Evolutionary conservation across 495 filamentous ascomycete species (phyloP), one percentile per base, ranked within the genome.

Genomic region (Elasticomyces elasticus): DNA sequence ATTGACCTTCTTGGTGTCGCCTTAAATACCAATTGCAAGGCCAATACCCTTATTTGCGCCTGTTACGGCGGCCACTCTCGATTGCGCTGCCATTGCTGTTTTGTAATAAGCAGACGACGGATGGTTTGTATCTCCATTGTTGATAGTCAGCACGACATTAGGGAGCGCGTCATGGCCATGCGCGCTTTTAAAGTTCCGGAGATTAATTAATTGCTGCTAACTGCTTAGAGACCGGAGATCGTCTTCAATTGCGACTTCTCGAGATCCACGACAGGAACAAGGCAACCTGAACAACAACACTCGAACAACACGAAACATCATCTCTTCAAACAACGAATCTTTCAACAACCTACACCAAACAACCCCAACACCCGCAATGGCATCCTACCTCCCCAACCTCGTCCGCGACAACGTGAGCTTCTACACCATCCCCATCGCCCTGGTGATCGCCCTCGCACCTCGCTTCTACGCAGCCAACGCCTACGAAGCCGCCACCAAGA

Each of bases 341-440:
- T 3, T 23, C 42, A 13, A 45, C 42, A 23, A 10, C 19, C 2
- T 23, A 45, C 42, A 45, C 3, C 15, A 17, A 6, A 17, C 42
- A 11, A 45, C 42, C 42, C 42, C 22, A 43, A 43, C 17, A 24
- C 15, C 45, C 15, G 33, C 25, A 24, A 77, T 76, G 74, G 64
- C 64, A 43, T 61, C 64, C 33, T 59, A 74, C 53, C 59, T 74
- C 38, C 65, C 71, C 40, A 71, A 73, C 59, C 66, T 70, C 54
- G 74, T 74, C 28, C 69, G 71, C 56, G 66, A 73, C 43, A 72
- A 76, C 59, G 63, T 70, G 52, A 76, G 74, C 25, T 69, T 73
- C 56, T 74, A 72, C 60, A 67, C 73, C 15, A 71, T 77, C 49
- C 50, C 68, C 59, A 26, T 37, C n/a, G 31, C 75, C 13, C 65